Evolutionary conservation across 129 eudicot genomes (phyloP), one percentile per base, ranked within the genome.

Genomic region (Helianthus tuberosus): DNA sequence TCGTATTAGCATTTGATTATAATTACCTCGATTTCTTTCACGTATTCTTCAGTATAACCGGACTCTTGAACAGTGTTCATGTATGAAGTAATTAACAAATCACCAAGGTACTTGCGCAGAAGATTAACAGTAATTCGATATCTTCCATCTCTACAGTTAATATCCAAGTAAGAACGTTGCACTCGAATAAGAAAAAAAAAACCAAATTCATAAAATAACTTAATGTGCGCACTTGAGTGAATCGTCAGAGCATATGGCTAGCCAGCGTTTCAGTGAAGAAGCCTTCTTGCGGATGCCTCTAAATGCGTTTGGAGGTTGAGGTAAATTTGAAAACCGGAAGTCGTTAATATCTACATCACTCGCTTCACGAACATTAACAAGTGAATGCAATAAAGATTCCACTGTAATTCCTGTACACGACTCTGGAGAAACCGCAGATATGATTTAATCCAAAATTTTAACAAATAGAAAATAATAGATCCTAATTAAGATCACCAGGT

Each of bases 91-190:
- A 91, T 95, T 73, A 95, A 75, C 44, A 85, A 75, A 82, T 91
- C 99, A 65, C 99, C 99, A 29, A 95, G 94, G 86, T 91, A 95
- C 86, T 91, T 89, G 75, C 99, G 91, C 41, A 91, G 88, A 73
- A 86, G 84, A 84, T 91, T 87, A 54, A 74, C 80, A 20, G 88
- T 75, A 50, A 71, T 68, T 73, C 89, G 73, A 74, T 88, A 95
- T 60, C 64, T 95, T 66, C 97, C 97, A 77, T 87, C 90, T 79
- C 99, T 91, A 69, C 69, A 49, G 27, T 80, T 32, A 20, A 84
- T 66, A 70, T 72, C 57, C 39, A 39, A 67, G 50, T 51, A 53
- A 55, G 57, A 63, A 71, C 11, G 39, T 29, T 50, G 25, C 50
- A 44, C 46, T 58, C 8, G 20, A 67, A 6, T 27, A 11, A 68